Evolutionary conservation across 441 rosid species (phyloP), one percentile per base, ranked within the genome.

Genomic region (Adansonia gregorii): DNA sequence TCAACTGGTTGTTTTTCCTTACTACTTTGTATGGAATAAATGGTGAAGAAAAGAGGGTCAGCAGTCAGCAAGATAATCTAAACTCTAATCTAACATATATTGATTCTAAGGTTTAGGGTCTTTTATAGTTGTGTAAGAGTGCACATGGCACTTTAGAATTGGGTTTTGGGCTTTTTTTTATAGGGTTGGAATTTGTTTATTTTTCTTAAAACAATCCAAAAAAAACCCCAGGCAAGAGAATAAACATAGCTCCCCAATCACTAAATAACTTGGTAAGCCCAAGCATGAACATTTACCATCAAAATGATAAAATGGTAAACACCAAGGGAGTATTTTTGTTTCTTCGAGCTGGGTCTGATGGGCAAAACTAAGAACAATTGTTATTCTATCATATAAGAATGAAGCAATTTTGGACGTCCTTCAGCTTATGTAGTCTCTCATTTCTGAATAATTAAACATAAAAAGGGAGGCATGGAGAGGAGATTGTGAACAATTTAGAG

Each of bases 401-500:
- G 9, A 35, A 54, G 19, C 0, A 2, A 6, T 67, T 2, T 45
- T 45, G 4, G 24, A 35, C 51, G n/a, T n/a, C n/a, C n/a, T n/a
- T n/a, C n/a, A n/a, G n/a, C n/a, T n/a, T n/a, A n/a, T n/a, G n/a
- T n/a, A n/a, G n/a, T n/a, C n/a, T n/a, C n/a, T n/a, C n/a, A n/a
- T n/a, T n/a, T n/a, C 70, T 2, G 19, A 67, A 69, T 39, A 19
- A 64, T 15, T 8, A 19, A 61, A 76, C 39, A 78, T n/a, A 59
- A 59, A 41, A 64, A 64, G 45, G 14, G 45, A 0, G 6, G 19
- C 22, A 9, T 1, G 35, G 14, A 1, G 9, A 15, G 66, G 74
- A 12, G 4, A 2, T 45, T 24, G 27, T 24, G 27, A 24, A 24
- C 27, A 24, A 24, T 24, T 0, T 24, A 24, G 27, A 24, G 27